A percentile compares a stretch with the other conserved stretches of the same genome.
Evolutionary conservation across 2,329 filamentous ascomycete genomes (phyloP).

Genomic region (Bertia moriformis): DNA sequence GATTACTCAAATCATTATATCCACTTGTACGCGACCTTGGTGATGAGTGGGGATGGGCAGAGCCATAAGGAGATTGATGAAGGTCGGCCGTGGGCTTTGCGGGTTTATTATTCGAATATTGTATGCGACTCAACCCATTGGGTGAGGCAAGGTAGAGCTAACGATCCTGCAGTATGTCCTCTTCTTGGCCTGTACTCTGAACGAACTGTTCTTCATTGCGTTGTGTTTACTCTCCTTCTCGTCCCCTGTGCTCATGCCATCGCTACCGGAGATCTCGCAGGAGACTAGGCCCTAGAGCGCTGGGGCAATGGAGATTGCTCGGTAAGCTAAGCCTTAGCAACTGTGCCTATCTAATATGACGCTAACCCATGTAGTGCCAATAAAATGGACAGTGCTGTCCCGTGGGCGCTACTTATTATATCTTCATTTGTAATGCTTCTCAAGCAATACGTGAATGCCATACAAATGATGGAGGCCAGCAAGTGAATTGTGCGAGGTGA

Average conservation of each 20-base stretch:
- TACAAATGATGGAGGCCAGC: neutral
- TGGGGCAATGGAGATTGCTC: neutral
- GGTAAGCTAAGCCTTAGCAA: neutral
- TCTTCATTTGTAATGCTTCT: neutral
- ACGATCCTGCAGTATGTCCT: neutral
- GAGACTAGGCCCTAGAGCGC: neutral
- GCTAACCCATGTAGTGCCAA: neutral
- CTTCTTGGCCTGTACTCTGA: neutral
- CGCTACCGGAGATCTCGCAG: neutral
- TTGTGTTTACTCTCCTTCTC: neutral
- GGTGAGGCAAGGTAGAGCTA: neutral
- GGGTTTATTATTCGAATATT: neutral
- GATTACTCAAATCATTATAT: constrained; percentile 1
- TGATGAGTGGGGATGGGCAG: neutral
- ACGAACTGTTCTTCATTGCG: neutral
- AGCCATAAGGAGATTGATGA: neutral
- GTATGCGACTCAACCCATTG: neutral
- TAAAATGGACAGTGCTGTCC: neutral
- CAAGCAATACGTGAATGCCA: constrained; percentile 1
- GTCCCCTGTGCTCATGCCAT: neutral
- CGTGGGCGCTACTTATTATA: neutral
- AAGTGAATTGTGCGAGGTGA: neutral
- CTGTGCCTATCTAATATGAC: too few species aligned
- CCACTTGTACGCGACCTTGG: neutral
- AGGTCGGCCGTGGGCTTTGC: neutral